Base-by-base conservation (phyloP, 305 asterid genomes). In the Fraxinus velutina region DNA sequence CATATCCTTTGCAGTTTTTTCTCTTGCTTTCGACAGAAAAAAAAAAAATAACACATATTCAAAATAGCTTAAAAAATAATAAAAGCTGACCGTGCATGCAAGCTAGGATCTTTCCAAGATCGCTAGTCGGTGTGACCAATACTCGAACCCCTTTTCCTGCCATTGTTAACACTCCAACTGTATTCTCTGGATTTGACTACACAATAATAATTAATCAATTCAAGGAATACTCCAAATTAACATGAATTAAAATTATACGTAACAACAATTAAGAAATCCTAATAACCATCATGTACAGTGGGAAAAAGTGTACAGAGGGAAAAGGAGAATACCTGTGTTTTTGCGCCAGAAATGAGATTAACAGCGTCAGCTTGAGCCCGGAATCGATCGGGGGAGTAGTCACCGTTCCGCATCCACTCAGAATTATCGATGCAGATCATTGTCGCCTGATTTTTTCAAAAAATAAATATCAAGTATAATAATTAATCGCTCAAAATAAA, bases 381-480 rank as follows among this genome's bases (percentile, higher is more conserved):
- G 87, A 91, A 90, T n/a, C 98, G 89, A 84, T 80, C 91, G 62
- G 97, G 98, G 34, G 97, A 86, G 85, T 94, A 96, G 87, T 96
- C 99, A 0, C 98, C 99, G 84, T 96, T 96, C 78, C 98, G 91
- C 99, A 94, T 94, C 98, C 98, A 96, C 80, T 96, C 99, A 33
- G 99, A 96, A 84, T 96, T 90, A 89, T 96, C 99, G 90, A 96
- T 87, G 88, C 99, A 96, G 89, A 96, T 96, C 94, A 96, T 94
- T 32, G 99, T 95, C 71, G 98, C 97, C 98, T 95, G 71, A 79
- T 76, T 50, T n/a, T 19, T 24, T 60, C 0, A 6, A 30, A 44
- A 75, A n/a, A 8, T 10, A 44, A 24, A 34, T 79, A 57, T 2
- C 6, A 57, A 60, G 6, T 2, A 60, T 5, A 13, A 8, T 62